A percentile compares a stretch with the other conserved stretches of the same genome.
Evolutionary conservation across 345 rosid genomes (phyloP).

Genomic region (Eutrema japonicum): DNA sequence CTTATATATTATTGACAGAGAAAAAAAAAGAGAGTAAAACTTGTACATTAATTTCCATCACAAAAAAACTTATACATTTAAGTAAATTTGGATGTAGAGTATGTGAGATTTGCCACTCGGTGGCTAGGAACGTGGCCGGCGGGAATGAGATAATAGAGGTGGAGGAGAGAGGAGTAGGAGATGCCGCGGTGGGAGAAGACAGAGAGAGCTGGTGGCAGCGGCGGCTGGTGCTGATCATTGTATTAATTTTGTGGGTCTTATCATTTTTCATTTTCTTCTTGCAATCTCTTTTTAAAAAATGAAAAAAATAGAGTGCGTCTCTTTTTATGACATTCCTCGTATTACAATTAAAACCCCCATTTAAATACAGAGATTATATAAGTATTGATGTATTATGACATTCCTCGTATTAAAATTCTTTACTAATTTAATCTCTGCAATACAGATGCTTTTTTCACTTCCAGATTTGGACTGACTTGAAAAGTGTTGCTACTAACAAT

Average conservation of each 20-base stretch:
- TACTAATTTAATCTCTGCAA: too few relatives aligned
- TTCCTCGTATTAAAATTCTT: too few relatives aligned
- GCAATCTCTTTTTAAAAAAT: too few relatives aligned
- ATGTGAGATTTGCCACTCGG: constrained; percentile 80
- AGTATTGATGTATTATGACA: too few relatives aligned
- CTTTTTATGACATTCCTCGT: too few relatives aligned
- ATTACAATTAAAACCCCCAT: too few relatives aligned
- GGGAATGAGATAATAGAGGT: constrained; percentile 48
- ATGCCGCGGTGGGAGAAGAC: neutral
- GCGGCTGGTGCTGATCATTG: neutral
- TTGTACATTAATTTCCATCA: neutral
- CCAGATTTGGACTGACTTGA: too few relatives aligned
- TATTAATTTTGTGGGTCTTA: neutral
- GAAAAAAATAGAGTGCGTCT: too few relatives aligned
- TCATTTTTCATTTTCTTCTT: neutral
- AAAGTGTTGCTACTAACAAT: too few relatives aligned
- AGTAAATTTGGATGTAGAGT: constrained; percentile 49
- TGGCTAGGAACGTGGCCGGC: constrained; percentile 63
- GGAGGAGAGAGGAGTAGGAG: constrained; percentile 34
- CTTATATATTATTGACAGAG: neutral
- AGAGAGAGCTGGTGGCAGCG: constrained; percentile 15
- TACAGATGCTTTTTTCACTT: too few relatives aligned
- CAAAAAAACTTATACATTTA: neutral
- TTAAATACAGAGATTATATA: too few relatives aligned
- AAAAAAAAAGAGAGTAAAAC: neutral